These are phyloP conservation scores for Gentiana macrophylla DNA, from an alignment of 257 asterid species.

Conservation along the genomic window DNA sequence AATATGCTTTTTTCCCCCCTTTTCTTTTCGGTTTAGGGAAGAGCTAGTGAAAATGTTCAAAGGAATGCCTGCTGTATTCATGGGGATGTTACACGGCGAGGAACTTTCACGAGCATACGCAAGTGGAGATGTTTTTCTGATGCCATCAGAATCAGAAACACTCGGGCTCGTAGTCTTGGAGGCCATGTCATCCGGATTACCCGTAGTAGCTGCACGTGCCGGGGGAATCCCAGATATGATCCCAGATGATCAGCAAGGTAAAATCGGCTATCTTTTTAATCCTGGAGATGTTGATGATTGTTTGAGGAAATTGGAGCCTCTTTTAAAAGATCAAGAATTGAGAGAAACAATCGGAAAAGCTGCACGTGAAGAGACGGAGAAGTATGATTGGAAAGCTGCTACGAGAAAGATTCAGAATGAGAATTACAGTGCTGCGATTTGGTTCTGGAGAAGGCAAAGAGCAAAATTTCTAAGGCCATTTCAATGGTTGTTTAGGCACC, in stretches of 20 bases:
- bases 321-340: constrained; percentile 41
- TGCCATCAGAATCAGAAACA: constrained; percentile 96
- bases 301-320: constrained; percentile 66
- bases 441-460: constrained; percentile 89
- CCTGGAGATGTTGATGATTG: constrained; percentile 93
- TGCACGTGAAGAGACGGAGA: constrained; percentile 81
- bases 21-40: constrained; percentile 32
- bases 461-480: constrained; percentile 49
- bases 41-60: constrained; percentile 74
- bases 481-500: constrained; percentile 52
- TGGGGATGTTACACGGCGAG: constrained; percentile 82
- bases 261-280: constrained; percentile 58
- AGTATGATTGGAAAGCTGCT: constrained; percentile 93
- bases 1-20: background rate
- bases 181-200: constrained; percentile 96
- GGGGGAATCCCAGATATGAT: constrained; percentile 94
- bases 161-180: constrained; percentile 86
- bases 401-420: constrained; percentile 71
- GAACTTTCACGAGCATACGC: constrained; percentile 96
- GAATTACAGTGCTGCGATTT: constrained; percentile 70
- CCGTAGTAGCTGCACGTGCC: constrained; percentile 94
- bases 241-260: constrained; percentile 81
- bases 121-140: constrained; percentile 79
- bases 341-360: constrained; percentile 68
- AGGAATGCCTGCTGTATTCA: constrained; percentile 78